Evolutionary conservation across 495 filamentous ascomycete species (phyloP).

Genomic region (Platismatia glauca): DNA sequence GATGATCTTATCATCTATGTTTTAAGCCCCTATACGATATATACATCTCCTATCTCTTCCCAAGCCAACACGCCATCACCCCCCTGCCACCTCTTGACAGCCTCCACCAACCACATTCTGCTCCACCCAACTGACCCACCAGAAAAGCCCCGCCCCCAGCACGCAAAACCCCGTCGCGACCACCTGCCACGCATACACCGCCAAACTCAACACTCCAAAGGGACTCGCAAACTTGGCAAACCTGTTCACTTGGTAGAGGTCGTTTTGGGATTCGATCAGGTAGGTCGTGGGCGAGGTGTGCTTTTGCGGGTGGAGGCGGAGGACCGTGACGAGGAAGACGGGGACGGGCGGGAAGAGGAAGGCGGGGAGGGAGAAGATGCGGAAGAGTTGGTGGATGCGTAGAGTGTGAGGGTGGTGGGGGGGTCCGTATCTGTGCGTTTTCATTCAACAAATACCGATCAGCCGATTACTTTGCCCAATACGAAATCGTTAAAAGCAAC

Average conservation of each 20-base stretch:
- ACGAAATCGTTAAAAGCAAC: no score
- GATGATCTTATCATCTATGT: no score
- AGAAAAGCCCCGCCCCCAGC: slow-evolving; percentile 41
- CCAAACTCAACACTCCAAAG: slow-evolving; percentile 37
- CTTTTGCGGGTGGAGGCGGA: slow-evolving; percentile 39
- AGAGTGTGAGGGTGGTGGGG: slow-evolving; percentile 61
- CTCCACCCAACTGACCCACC: slow-evolving; percentile 46
- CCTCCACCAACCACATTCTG: slow-evolving; percentile 29
- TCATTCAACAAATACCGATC: no score
- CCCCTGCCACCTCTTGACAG: slow-evolving; percentile 19
- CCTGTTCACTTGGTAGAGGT: slow-evolving; percentile 73
- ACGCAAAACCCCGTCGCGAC: slow-evolving; percentile 55
- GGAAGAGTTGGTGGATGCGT: slow-evolving; percentile 64
- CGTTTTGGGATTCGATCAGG: slow-evolving; percentile 66
- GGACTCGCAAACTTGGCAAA: slow-evolving; percentile 57
- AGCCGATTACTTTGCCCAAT: no score
- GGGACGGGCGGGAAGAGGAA: slow-evolving; percentile 57
- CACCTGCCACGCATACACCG: slow-evolving; percentile 50
- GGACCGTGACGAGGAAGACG: slow-evolving; percentile 61
- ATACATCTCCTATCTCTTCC: no score
- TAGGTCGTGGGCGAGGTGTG: slow-evolving; percentile 31
- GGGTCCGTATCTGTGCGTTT: no score
- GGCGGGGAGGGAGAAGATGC: slow-evolving; percentile 61
- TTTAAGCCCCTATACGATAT: no score
- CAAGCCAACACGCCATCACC: no score